Base-by-base conservation (phyloP, 2,329 filamentous ascomycete species). In the Bipolaris victoriae region DNA sequence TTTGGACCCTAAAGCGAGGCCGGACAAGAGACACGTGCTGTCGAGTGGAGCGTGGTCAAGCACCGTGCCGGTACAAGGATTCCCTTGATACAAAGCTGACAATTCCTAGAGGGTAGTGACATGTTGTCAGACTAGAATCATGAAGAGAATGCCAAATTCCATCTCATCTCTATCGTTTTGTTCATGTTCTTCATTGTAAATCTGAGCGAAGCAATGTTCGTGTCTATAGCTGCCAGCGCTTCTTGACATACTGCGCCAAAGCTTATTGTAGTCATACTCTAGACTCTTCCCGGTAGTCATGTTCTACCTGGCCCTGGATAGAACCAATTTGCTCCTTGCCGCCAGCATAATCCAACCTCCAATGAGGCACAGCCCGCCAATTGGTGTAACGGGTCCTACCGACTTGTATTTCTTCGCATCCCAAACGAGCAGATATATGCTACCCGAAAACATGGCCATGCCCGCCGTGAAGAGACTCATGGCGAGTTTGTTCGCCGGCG, bases 401-500 rank as follows among this genome's bases (percentile, higher is more conserved):
- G 79, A 77, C 68, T 82, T 83, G 43, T 87, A 88, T 26, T 81
- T 77, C 65, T 84, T 80, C 18, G 86, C 83, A 73, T 88, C 83
- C n/a, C 90, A 77, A 0, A 84, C 80, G 9, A 90, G 80, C 9
- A 86, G 78, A 71, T 90, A 90, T 62, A 90, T 82, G 68, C 82
- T 85, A 1, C 88, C 88, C 57, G 82, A 85, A 75, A 90, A 90
- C 80, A 88, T 82, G 3, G 84, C 85, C 79, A 89, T 89, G 49
- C 88, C 87, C 0, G 84, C 84, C 0, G 84, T 83, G 70, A 89
- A 84, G n/a, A 88, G 77, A 1, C 76, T 76, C 49, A 83, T 83
- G 16, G 86, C 86, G 20, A 86, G 66, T 31, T 82, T 84, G 66
- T 86, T 83, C 61, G 82, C 78, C 10, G 85, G 84, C 1, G 81